Evolutionary conservation across 179 eudicot species (phyloP).

Genomic region (Carnegiea gigantea): DNA sequence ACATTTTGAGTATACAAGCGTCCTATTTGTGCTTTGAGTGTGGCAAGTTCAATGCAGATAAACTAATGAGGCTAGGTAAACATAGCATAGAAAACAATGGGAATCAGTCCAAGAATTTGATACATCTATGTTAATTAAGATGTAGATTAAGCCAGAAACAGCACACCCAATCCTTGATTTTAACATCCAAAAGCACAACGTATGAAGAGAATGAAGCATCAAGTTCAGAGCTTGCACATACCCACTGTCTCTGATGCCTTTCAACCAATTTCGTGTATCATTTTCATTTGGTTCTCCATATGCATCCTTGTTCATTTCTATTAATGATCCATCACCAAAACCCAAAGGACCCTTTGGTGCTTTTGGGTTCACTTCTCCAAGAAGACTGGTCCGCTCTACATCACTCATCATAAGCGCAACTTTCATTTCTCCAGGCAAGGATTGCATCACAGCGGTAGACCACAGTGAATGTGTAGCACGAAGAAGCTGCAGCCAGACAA

Average conservation of each 20-base stretch:
- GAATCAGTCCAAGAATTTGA: neutral
- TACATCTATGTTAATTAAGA: neutral
- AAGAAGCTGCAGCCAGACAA: constrained; percentile 59
- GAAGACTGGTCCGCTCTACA: constrained; percentile 69
- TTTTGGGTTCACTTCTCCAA: constrained; percentile 81
- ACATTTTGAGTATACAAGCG: neutral
- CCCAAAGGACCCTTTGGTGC: constrained; percentile 55
- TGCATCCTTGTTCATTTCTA: constrained; percentile 62
- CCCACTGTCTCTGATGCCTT: constrained; percentile 97
- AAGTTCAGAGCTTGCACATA: constrained; percentile 35
- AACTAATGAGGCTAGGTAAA: no score
- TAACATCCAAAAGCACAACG: constrained; percentile 7
- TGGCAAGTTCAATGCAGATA: no score
- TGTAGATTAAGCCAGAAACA: neutral
- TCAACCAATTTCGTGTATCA: constrained; percentile 90
- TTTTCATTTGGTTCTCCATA: constrained; percentile 71
- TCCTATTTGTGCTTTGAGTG: neutral
- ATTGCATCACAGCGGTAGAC: constrained; percentile 75
- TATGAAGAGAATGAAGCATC: neutral
- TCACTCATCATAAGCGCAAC: constrained; percentile 87
- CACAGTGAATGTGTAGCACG: constrained; percentile 96
- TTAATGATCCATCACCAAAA: constrained; percentile 66
- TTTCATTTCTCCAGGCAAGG: constrained; percentile 79
- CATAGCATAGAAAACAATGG: neutral
- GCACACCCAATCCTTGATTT: neutral